Evolutionary conservation across 106 monocot species (phyloP).

Genomic region (Hemerocallis citrina): DNA sequence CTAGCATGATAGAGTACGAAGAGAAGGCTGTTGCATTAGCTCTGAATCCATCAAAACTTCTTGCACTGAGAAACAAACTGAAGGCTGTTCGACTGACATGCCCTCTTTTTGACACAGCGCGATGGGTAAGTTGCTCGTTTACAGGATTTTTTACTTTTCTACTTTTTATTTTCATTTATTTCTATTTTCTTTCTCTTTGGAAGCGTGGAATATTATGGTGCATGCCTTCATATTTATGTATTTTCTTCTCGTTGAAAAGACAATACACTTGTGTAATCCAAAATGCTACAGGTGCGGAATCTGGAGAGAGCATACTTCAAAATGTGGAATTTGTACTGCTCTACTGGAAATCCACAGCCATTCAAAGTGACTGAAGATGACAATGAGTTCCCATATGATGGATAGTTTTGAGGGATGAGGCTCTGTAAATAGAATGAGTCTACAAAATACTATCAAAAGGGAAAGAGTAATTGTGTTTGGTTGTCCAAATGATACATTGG

Average conservation of each 20-base stretch:
- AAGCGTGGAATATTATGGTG: neutral
- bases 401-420: conserved; percentile 14
- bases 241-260: no score
- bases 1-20: conserved; percentile 90
- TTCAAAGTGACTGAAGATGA: conserved; percentile 87
- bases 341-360: conserved; percentile 38
- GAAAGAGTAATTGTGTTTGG: neutral
- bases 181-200: neutral
- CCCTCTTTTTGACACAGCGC: conserved; percentile 80
- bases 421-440: conserved; percentile 18
- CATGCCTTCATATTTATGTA: no score
- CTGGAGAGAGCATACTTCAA: conserved; percentile 79
- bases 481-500: conserved; percentile 29
- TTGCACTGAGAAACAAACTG: conserved; percentile 44
- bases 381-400: conserved; percentile 56
- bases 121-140: conserved; percentile 57
- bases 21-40: conserved; percentile 82
- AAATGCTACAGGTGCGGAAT: conserved; percentile 60
- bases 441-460: neutral
- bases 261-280: no score
- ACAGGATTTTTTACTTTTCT: neutral
- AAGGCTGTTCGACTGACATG: conserved; percentile 70
- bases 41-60: conserved; percentile 55
- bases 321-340: conserved; percentile 87
- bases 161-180: neutral